Evolutionary conservation across 768 basidiomycete species (phyloP), one percentile per base, ranked within the genome.

Genomic region (Jaapia argillacea): DNA sequence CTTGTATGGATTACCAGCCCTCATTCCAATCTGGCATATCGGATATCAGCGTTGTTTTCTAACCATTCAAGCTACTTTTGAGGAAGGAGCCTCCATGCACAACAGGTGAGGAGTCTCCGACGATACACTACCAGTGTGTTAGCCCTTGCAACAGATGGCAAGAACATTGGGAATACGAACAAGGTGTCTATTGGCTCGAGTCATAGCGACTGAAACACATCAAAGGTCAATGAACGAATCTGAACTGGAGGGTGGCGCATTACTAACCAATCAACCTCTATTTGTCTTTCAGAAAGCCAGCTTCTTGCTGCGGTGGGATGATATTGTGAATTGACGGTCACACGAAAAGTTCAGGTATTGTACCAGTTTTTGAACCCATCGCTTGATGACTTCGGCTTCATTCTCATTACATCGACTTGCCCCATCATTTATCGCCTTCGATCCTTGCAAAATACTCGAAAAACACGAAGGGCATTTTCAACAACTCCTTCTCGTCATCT

Each of bases 371-470:
- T 82, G 74, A 0, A 89, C 79, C 83, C 90, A 93, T 45, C 72
- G 73, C 55, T 76, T 79, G 1, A 93, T 92, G 6, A 96, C 75
- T 6, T 72, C 78, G 0, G 82, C 91, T 54, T 99, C 96, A 54
- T 99, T 98, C 64, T 94, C 93, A 53, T 99, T 99, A 51, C 79
- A 84, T 48, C 82, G 74, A 49, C 89, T 93, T 0, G 91, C 92
- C 54, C 93, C 92, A 54, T 90, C 87, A n/a, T n/a, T 71, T 68
- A 45, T 82, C 81, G 0, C 74, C 81, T 24, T 88, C 85, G 0
- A 78, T 57, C 13, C 88, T 68, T 57, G 98, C 96, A 54, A 81
- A 94, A 54, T 88, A 94, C 57, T 99, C 94, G 51, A 88, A 89
- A 59, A 98, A 99, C 2, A 93, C 77, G 2, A 97, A 75, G 1